Evolutionary conservation across 2,329 filamentous ascomycete genomes (phyloP), one percentile per base, ranked within the genome.

Genomic region (Microcera coccophila): DNA sequence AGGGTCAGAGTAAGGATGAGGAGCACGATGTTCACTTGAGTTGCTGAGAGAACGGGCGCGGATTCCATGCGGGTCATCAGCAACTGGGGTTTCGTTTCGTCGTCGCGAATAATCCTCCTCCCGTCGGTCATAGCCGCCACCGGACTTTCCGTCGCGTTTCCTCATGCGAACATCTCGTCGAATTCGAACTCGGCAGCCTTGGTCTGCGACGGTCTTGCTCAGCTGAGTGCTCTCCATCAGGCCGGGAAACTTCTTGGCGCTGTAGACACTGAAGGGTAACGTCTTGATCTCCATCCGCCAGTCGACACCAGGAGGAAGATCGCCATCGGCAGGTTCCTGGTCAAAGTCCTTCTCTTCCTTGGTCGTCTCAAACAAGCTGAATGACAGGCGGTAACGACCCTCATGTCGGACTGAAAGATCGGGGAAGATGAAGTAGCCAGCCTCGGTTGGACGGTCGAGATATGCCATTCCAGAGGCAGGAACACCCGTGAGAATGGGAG

Each of bases 201-300:
- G 93, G 66, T 98, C 91, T 15, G 91, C 90, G 33, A 98, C 90
- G 26, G 88, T 85, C 49, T 90, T 85, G 68, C 90, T 96, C 38
- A 97, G 74, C 11, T 79, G 73, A 0, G 93, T 98, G 70, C 90
- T 96, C 65, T 93, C 88, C 34, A 87, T 85, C 45, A 97, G 73
- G 15, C 91, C 93, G 14, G 93, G 93, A 70, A 98, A 98, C 72
- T 96, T 97, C 82, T 97, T 98, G 39, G 93, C 93, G 57, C 90
- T 96, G 72, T 79, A 97, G 32, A 97, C 93, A 37, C 81, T 83
- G 65, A 98, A 97, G 0, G 87, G 82, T 11, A 77, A 70, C 0
- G 93, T 95, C 72, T 91, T 90, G 58, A 96, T 86, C 65, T 95
- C 89, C 69, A 96, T 80, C 41, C 90, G 80, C 70, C 89, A 91